These are phyloP conservation scores for Saccharomycopsis microspora DNA, from an alignment of 805 yeast genomes.

Conservation along the genomic window DNA sequence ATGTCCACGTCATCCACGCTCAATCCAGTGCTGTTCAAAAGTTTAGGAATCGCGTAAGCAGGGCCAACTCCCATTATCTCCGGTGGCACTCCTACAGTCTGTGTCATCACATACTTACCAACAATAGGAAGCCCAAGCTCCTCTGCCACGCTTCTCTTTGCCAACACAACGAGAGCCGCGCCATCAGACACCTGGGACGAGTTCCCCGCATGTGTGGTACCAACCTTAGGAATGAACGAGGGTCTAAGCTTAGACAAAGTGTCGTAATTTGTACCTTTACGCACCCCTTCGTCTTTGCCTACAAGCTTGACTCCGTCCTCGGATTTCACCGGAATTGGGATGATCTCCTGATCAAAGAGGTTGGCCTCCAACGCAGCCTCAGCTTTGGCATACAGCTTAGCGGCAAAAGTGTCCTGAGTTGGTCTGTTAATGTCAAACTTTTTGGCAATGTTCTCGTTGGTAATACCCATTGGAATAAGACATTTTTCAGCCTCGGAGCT, in stretches of 20 bases:
- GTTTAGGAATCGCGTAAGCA: constrained; percentile 85
- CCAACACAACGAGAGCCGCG: constrained; percentile 80
- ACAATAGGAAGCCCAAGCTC: constrained; percentile 56
- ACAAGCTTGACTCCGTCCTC: constrained; percentile 26
- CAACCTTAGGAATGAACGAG: constrained; percentile 82
- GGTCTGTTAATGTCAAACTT: constrained; percentile 53
- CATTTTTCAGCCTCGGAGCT: constrained; percentile 52
- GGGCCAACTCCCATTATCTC: constrained; percentile 98
- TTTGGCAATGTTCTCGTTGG: constrained; percentile 82
- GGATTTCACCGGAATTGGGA: constrained; percentile 58
- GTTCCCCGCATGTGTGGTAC: constrained; percentile 90
- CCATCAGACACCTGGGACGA: constrained; percentile 96
- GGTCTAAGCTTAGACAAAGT: constrained; percentile 70
- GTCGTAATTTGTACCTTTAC: constrained; percentile 73
- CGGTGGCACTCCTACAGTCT: constrained; percentile 89
- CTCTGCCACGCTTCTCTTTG: constrained; percentile 80
- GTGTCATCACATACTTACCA: constrained; percentile 72
- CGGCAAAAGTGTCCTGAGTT: constrained; percentile 84
- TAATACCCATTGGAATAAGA: constrained; percentile 91
- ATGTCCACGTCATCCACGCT: constrained; percentile 55
- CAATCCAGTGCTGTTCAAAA: constrained; percentile 51
- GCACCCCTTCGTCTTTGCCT: constrained; percentile 80
- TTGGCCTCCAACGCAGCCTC: constrained; percentile 60
- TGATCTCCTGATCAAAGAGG: constrained; percentile 76
- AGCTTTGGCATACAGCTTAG: constrained; percentile 77